A percentile compares a stretch with the other conserved stretches of the same genome.
phyloP scores from a whole-genome alignment of 2,329 filamentous ascomycete species.

The Fusarium redolens region DNA sequence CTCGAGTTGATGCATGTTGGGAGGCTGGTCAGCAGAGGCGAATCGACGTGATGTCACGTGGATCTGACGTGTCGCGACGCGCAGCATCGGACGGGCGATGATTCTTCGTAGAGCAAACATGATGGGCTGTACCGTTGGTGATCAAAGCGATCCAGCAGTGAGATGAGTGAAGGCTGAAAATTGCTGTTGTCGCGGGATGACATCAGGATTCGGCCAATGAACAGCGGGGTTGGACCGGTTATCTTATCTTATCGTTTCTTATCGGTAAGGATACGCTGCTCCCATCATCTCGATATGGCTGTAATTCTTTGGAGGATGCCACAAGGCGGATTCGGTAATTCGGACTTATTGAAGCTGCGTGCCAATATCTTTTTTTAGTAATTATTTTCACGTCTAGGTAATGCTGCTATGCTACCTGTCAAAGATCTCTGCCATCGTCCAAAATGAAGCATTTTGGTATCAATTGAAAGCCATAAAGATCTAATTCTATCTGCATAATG shows the following conservation, averaged over 20 bases:
- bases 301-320: too few relatives aligned
- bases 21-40: slow-evolving; percentile 27
- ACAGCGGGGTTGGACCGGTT: neutral
- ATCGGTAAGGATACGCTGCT: neutral
- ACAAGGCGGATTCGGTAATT: fast-evolving
- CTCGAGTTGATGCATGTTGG: slow-evolving; percentile 29
- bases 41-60: slow-evolving; percentile 22
- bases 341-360: too few relatives aligned
- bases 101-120: slow-evolving; percentile 34
- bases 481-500: fast-evolving
- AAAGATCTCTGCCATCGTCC: too few relatives aligned
- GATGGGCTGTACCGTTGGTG: neutral
- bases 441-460: neutral
- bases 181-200: slow-evolving; percentile 15
- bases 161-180: slow-evolving; percentile 13
- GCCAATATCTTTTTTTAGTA: too few relatives aligned
- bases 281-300: too few relatives aligned
- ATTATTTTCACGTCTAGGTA: too few relatives aligned
- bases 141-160: neutral
- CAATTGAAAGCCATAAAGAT: fast-evolving
- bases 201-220: slow-evolving; percentile 4
- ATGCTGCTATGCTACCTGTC: too few relatives aligned
- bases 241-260: slow-evolving; percentile 18
- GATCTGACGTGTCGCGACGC: slow-evolving; percentile 21
- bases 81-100: slow-evolving; percentile 16